Conservation (phyloP, 306 rosid genomes). For the Citrullus amarus region DNA sequence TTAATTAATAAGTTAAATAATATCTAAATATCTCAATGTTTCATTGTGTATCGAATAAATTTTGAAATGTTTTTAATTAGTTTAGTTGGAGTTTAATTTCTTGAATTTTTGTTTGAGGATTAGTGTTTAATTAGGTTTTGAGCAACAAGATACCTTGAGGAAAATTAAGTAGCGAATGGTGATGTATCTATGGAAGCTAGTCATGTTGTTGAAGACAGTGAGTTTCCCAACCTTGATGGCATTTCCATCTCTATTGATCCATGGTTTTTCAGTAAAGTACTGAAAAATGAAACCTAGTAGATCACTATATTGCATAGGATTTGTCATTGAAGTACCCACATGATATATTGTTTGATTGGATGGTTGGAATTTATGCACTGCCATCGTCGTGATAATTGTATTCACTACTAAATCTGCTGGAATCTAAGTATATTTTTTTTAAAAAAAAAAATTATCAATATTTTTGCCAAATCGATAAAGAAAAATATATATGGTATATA, state of each 20-base stretch:
- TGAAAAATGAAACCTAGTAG: neutral
- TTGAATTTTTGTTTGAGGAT: no score
- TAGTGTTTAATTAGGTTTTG: neutral
- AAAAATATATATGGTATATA: no score
- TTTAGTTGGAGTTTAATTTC: no score
- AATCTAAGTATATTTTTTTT: constrained; percentile 16
- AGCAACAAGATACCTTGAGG: neutral
- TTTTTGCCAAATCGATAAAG: no score
- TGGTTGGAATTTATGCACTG: neutral
- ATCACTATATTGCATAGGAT: neutral
- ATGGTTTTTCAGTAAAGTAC: neutral
- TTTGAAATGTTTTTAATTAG: no score
- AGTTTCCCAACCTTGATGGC: neutral
- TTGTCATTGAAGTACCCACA: neutral
- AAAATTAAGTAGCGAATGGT: neutral
- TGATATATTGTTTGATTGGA: neutral
- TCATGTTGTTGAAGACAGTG: neutral
- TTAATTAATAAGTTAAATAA: no score
- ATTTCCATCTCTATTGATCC: neutral
- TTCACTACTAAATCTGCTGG: constrained; percentile 86
- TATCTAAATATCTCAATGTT: no score
- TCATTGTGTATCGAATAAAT: no score
- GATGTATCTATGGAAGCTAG: neutral
- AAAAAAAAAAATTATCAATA: no score
- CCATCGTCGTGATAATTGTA: constrained; percentile 10